Evolutionary conservation across 192 early-diverging fungal species (phyloP).

Genomic region (Coemansia reversa): DNA sequence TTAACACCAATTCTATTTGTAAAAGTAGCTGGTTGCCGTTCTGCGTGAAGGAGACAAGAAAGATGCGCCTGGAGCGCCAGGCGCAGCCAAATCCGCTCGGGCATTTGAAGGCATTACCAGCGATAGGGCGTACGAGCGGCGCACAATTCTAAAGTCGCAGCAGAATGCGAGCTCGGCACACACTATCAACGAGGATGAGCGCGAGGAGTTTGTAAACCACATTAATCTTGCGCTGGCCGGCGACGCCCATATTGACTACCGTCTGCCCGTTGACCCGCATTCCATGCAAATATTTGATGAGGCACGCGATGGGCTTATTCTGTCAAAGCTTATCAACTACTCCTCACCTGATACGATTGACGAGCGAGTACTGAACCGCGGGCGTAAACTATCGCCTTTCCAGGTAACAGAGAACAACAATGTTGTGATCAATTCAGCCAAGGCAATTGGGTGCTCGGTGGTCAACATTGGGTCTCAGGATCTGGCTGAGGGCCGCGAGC

Average conservation of each 20-base stretch:
- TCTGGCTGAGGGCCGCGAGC: constrained; percentile 94
- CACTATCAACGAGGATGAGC: constrained; percentile 98
- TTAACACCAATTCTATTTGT: neutral
- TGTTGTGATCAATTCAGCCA: constrained; percentile 98
- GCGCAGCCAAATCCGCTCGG: constrained; percentile 21
- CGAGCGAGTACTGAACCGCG: constrained; percentile 92
- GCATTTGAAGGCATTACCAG: constrained; percentile 55
- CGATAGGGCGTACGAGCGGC: constrained; percentile 59
- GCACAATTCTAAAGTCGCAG: constrained; percentile 87
- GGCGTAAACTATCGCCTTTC: constrained; percentile 88
- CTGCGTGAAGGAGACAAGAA: constrained; percentile 40
- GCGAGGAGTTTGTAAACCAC: constrained; percentile 92
- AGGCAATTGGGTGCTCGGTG: constrained; percentile 97
- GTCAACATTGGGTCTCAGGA: constrained; percentile 98
- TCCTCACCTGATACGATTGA: constrained; percentile 96
- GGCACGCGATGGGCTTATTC: constrained; percentile 88
- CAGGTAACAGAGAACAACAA: constrained; percentile 99
- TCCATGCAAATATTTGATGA: constrained; percentile 98
- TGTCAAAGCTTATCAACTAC: constrained; percentile 98
- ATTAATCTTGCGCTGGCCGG: constrained; percentile 83
- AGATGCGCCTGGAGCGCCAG: constrained; percentile 19
- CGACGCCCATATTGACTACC: constrained; percentile 79
- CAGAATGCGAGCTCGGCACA: constrained; percentile 86
- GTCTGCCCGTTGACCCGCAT: constrained; percentile 87
- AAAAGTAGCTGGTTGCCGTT: constrained; percentile 36